These are phyloP conservation scores for Tulasnella sp. DNA, from an alignment of 768 basidiomycete genomes.

Conservation along the genomic window DNA sequence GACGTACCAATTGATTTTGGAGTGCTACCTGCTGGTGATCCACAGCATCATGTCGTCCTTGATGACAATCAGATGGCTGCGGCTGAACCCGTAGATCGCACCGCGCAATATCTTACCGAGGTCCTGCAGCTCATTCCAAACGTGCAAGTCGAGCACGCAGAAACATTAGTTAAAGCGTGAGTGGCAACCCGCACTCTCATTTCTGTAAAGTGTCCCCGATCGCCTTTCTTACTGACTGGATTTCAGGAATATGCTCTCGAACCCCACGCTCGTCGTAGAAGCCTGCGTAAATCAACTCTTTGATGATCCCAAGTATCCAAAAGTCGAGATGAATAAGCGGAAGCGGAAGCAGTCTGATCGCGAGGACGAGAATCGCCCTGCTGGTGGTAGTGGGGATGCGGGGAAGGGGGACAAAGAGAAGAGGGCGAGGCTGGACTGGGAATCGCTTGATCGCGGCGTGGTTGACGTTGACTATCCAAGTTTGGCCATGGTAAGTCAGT, in stretches of 20 bases:
- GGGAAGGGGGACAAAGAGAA: slow-evolving; percentile 26
- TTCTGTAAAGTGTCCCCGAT: neutral
- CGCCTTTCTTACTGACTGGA: neutral
- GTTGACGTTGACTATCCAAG: slow-evolving; percentile 39
- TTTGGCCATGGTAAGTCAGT: slow-evolving; percentile 40
- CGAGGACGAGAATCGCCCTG: slow-evolving; percentile 16
- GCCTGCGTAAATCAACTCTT: slow-evolving; percentile 49
- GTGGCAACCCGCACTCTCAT: neutral
- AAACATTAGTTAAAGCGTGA: slow-evolving; percentile 38
- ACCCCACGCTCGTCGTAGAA: slow-evolving; percentile 34
- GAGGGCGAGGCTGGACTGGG: slow-evolving; percentile 45
- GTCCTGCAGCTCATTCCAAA: slow-evolving; percentile 46
- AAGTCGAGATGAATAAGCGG: slow-evolving; percentile 27
- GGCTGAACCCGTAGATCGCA: neutral
- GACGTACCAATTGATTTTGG: neutral
- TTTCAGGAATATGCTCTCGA: slow-evolving; percentile 27
- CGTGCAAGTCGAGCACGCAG: slow-evolving; percentile 46
- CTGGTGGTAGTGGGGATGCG: slow-evolving; percentile 20
- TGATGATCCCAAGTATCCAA: slow-evolving; percentile 49
- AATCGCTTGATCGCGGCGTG: slow-evolving; percentile 34
- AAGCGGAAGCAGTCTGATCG: slow-evolving; percentile 34
- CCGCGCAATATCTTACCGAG: slow-evolving; percentile 8
- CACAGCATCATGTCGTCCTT: neutral
- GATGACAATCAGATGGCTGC: neutral
- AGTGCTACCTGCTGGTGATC: neutral